Base-by-base conservation (phyloP, 2,329 filamentous ascomycete genomes). In the Mollisiaceae sp. region DNA sequence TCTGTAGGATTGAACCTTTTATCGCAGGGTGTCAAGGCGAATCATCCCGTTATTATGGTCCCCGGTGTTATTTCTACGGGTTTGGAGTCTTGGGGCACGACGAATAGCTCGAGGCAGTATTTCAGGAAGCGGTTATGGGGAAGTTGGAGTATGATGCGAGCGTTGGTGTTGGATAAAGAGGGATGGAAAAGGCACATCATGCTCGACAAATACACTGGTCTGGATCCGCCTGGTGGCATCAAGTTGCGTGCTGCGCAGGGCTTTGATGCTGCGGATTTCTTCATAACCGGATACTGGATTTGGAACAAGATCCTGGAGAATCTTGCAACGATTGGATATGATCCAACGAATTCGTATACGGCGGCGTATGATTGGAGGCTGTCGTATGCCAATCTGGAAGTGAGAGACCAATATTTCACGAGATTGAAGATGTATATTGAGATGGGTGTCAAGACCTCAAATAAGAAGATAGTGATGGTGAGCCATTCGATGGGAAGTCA, bases 401-500 rank as follows among this genome's bases (percentile, higher is more conserved):
- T 87, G 22, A 87, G 95, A 36, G 95, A 99, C 76, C 92, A 94
- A 72, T 99, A 97, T 79, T 99, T 98, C 75, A 94, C 93, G 15
- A 86, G 92, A 14, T 82, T 99, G 50, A 97, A 97, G 81, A 88
- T 86, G 32, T 91, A 97, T 75, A 94, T 99, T 71, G 95, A 99
- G 79, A 87, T 91, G 35, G 93, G 91, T 0, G 85, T 91, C 45
- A 79, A 84, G n/a, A 86, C 92, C 1, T 86, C 89, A 5, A 87
- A 87, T 38, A 88, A 90, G 73, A 99, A 99, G 75, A 89, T 91
- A 11, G 91, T 94, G 0, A 81, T 99, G 15, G 87, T 94, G 8
- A 97, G 93, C 0, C 95, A 99, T 82, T 97, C 93, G 75, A 99
- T 99, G 95, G 95, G 95, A 55, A 95, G 93, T 55, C 95, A 98